Conservation (phyloP, 2,329 filamentous ascomycete species). For the Didymella lethalis region DNA sequence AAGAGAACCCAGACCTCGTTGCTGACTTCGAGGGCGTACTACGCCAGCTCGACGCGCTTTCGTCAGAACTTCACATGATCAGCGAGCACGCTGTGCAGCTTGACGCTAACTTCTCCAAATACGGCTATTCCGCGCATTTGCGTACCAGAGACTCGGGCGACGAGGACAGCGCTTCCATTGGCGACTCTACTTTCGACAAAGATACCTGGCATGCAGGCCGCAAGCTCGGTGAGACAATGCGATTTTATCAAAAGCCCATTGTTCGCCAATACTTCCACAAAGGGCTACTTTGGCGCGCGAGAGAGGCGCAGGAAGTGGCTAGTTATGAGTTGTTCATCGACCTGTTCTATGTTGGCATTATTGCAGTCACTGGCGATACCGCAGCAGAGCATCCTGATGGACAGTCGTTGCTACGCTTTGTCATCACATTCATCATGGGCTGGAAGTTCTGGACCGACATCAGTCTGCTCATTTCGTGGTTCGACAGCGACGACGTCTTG, state of each 20-base stretch:
- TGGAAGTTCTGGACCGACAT: slow-evolving; percentile 72
- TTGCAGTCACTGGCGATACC: slow-evolving; percentile 69
- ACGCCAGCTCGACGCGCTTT: slow-evolving; percentile 61
- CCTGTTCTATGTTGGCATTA: slow-evolving; percentile 69
- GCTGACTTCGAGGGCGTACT: slow-evolving; percentile 66
- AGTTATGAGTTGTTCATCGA: slow-evolving; percentile 72
- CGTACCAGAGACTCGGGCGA: slow-evolving; percentile 47
- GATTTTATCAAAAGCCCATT: slow-evolving; percentile 66
- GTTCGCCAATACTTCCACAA: slow-evolving; percentile 72
- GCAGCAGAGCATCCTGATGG: slow-evolving; percentile 65
- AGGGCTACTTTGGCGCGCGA: slow-evolving; percentile 68
- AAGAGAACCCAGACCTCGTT: slow-evolving; percentile 60
- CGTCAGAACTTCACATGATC: slow-evolving; percentile 62
- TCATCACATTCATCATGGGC: slow-evolving; percentile 68
- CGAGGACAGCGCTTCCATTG: slow-evolving; percentile 16
- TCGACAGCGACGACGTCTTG: slow-evolving; percentile 68
- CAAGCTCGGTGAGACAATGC: slow-evolving; percentile 57
- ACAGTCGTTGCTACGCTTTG: slow-evolving; percentile 65
- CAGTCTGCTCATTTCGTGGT: slow-evolving; percentile 65
- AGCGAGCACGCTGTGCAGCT: slow-evolving; percentile 63
- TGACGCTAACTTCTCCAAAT: slow-evolving; percentile 69
- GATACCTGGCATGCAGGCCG: slow-evolving; percentile 48
- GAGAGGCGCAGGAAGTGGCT: slow-evolving; percentile 66
- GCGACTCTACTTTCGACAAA: slow-evolving; percentile 43
- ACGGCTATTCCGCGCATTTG: slow-evolving; percentile 68